A percentile compares a stretch with the other conserved stretches of the same genome.
Evolutionary conservation across 1,284 basidiomycete genomes (phyloP).

Genomic region (Earliella scabrosa): DNA sequence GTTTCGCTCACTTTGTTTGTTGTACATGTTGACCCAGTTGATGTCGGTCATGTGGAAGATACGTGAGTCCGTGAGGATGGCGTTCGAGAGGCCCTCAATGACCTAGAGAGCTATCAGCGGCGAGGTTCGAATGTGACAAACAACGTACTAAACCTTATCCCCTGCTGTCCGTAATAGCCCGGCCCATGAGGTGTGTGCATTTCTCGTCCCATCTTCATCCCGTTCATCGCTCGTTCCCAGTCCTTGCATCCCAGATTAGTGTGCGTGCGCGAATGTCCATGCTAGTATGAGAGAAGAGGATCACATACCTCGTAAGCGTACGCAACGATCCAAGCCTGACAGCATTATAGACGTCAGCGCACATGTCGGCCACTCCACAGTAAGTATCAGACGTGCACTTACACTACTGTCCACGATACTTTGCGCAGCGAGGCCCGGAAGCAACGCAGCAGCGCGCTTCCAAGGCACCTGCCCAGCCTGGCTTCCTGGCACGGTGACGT

Average conservation of each 20-base stretch:
- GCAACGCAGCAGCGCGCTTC: not conserved
- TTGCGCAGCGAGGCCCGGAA: not conserved
- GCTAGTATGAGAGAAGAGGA: not conserved
- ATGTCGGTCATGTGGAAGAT: slow-evolving; percentile 36
- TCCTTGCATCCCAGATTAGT: not conserved
- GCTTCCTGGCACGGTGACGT: not conserved
- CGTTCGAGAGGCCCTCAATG: slow-evolving; percentile 35
- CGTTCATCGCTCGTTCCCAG: not conserved
- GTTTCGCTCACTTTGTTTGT: slow-evolving; percentile 40
- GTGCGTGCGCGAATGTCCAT: too few relatives aligned
- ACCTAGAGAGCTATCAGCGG: slow-evolving; percentile 22
- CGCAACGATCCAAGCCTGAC: not conserved
- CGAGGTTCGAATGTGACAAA: not conserved
- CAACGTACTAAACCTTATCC: not conserved
- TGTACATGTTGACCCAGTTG: slow-evolving; percentile 35
- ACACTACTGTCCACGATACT: not conserved
- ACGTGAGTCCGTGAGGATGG: slow-evolving; percentile 38
- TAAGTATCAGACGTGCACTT: not conserved
- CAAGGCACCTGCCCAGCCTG: not conserved
- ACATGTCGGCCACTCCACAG: not conserved
- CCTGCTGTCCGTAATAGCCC: not conserved
- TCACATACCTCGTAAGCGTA: not conserved
- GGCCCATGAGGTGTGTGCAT: not conserved
- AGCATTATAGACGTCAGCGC: too few relatives aligned
- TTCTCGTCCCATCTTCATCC: not conserved